Percentiles rank a stretch among this genome's conserved stretches.
These are phyloP conservation scores for Protea cynaroides DNA, from an alignment of 164 flowering plant species.

Conservation along the genomic window DNA sequence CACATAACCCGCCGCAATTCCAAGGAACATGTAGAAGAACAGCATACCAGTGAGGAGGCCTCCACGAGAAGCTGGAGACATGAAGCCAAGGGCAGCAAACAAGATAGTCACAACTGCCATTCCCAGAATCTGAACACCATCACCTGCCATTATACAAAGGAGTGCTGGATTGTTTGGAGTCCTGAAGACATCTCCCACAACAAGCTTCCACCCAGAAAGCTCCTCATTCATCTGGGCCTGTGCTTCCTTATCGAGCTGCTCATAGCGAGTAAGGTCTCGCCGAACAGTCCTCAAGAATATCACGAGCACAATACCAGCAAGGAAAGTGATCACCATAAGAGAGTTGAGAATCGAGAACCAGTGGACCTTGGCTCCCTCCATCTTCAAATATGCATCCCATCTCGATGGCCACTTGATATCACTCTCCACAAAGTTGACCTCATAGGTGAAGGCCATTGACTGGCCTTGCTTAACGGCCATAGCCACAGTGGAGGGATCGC, in stretches of 20 bases:
- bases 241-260: slow-evolving; percentile 66
- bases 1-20: slow-evolving; percentile 59
- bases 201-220: slow-evolving; percentile 64
- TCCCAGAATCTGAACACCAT: slow-evolving; percentile 61
- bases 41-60: slow-evolving; percentile 56
- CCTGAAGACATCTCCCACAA: slow-evolving; percentile 63
- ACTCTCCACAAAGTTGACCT: slow-evolving; percentile 65
- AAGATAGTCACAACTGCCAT: slow-evolving; percentile 56
- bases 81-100: slow-evolving; percentile 64
- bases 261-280: slow-evolving; percentile 42
- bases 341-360: slow-evolving; percentile 21
- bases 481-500: slow-evolving; percentile 53
- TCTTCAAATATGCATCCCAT: slow-evolving; percentile 49
- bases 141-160: slow-evolving; percentile 57
- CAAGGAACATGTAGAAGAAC: slow-evolving; percentile 52
- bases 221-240: slow-evolving; percentile 69
- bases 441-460: slow-evolving; percentile 62
- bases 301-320: slow-evolving; percentile 18
- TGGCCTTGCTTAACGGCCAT: slow-evolving; percentile 62
- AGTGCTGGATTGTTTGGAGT: slow-evolving; percentile 40
- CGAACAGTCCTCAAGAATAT: slow-evolving; percentile 20
- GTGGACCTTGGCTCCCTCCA: slow-evolving; percentile 19
- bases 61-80: slow-evolving; percentile 68
- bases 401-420: slow-evolving; percentile 91
- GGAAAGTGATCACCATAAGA: slow-evolving; percentile 13